Evolutionary conservation across 371 early-diverging fungal species (phyloP).

Genomic region (Mortierella sp.): DNA sequence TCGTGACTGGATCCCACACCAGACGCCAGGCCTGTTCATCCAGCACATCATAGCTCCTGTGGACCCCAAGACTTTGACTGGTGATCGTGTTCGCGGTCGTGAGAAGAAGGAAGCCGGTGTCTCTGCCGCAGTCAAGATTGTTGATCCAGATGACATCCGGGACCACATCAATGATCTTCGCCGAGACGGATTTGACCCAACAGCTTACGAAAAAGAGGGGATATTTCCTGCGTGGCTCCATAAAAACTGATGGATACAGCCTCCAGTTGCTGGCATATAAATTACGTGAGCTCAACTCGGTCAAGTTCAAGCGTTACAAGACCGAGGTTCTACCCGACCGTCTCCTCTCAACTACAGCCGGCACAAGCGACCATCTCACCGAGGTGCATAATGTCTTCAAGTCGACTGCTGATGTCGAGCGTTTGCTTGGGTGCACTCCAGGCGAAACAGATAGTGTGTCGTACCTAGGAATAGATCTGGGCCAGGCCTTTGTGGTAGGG

Average conservation of each 20-base stretch:
- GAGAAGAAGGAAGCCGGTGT: slow-evolving; percentile 7
- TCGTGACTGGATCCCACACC: slow-evolving; percentile 5
- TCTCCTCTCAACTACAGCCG: slow-evolving; percentile 17
- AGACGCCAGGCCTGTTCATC: slow-evolving; percentile 14
- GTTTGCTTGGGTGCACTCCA: not conserved
- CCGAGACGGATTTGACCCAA: not conserved
- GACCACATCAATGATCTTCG: slow-evolving; percentile 18
- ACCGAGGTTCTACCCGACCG: slow-evolving; percentile 7
- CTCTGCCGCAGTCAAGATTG: too few species aligned
- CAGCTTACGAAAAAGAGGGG: slow-evolving; percentile 8
- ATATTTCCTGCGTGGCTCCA: slow-evolving; percentile 16
- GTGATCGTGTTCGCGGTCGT: not conserved
- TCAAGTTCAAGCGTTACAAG: slow-evolving; percentile 18
- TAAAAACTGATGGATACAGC: slow-evolving; percentile 22
- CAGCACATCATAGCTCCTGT: slow-evolving; percentile 16
- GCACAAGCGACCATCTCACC: slow-evolving; percentile 10
- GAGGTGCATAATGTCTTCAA: slow-evolving; percentile 24
- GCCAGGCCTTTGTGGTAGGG: not conserved
- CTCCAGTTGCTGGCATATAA: slow-evolving; percentile 21
- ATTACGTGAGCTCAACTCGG: slow-evolving; percentile 15
- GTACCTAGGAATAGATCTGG: not conserved
- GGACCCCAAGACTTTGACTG: not conserved
- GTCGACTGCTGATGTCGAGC: slow-evolving; percentile 14
- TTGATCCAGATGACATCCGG: slow-evolving; percentile 6
- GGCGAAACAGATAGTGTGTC: not conserved